Conservation (phyloP, 2,329 filamentous ascomycete genomes). For the Trichoderma sp. region DNA sequence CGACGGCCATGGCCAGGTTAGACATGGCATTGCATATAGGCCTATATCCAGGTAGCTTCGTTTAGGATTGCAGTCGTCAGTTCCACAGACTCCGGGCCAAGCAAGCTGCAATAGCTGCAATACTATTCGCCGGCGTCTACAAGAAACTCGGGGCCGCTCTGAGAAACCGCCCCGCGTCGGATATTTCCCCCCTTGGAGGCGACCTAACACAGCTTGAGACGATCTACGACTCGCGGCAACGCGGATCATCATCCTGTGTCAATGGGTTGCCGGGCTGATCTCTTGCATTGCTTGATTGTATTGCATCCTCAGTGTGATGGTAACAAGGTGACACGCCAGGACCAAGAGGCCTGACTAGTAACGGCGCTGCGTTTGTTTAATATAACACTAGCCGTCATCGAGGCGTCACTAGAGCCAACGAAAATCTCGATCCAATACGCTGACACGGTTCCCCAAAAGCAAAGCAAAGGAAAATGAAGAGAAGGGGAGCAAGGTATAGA, state of each 20-base stretch:
- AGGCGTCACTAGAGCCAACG: constrained; percentile 10
- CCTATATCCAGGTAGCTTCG: neutral
- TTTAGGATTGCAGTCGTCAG: neutral
- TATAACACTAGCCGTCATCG: constrained; percentile 6
- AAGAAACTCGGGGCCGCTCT: constrained; percentile 16
- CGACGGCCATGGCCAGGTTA: neutral
- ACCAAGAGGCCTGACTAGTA: neutral
- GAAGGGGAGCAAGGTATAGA: neutral
- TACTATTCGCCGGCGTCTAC: constrained; percentile 3
- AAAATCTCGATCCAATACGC: constrained; percentile 13
- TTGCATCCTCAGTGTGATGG: neutral
- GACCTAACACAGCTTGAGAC: constrained; percentile 32
- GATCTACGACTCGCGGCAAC: constrained; percentile 33
- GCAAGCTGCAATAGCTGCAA: neutral
- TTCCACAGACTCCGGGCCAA: neutral
- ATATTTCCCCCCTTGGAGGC: constrained; percentile 12
- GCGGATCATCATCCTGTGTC: constrained; percentile 42
- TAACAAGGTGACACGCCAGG: constrained; percentile 5
- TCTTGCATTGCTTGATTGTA: constrained; percentile 30
- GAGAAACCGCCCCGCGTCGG: constrained; percentile 19
- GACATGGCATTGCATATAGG: neutral
- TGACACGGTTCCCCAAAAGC: neutral
- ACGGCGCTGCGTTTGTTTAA: neutral
- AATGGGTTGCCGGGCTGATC: constrained; percentile 50
- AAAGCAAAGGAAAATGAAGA: neutral